Base-by-base conservation (phyloP, 2,329 filamentous ascomycete genomes). In the Colletotrichum filicis region DNA sequence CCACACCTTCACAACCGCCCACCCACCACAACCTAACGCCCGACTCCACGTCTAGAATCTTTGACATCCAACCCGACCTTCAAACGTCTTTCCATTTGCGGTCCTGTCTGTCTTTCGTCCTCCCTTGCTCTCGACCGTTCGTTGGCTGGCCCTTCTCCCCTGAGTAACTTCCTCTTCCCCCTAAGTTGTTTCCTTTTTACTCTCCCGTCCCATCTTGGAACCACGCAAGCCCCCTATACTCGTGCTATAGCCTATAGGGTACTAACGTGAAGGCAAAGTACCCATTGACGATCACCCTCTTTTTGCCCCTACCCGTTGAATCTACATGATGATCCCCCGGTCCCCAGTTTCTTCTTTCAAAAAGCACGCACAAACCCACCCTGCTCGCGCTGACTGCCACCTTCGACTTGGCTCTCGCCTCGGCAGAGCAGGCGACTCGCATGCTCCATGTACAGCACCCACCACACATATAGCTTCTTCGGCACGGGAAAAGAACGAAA, bases 331-430 rank as follows among this genome's bases (percentile, higher is more conserved):
- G 55, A 46, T 32, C 49, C 28, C 5, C 58, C 24, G 58, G 35
- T 42, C 28, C 26, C 46, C 19, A n/a, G 28, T 16, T 35, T 35
- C 55, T 28, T 30, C 37, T 30, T 53, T 19, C 16, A 22, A 72
- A 42, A 70, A 65, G 37, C 24, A 64, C 55, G 60, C 66, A 73
- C 66, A 63, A 19, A 32, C 70, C 55, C 61, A 62, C 53, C 14
- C 32, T 19, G 32, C 58, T 49, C 49, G 61, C 66, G 61, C 66
- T 49, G 19, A 22, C 42, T 49, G 42, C 19, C 8, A 49, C 35
- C 28, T 64, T 70, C 46, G 22, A 69, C 66, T 71, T 66, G 71
- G 61, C 6, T 71, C 37, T 73, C 28, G 71, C 70, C 67, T 73
- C 61, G 67, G 67, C 16, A 65, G 37, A 35, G 42, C 60, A 58